phyloP scores from a whole-genome alignment of 352 stramenopile species.

The Phytophthora podocarpi region DNA sequence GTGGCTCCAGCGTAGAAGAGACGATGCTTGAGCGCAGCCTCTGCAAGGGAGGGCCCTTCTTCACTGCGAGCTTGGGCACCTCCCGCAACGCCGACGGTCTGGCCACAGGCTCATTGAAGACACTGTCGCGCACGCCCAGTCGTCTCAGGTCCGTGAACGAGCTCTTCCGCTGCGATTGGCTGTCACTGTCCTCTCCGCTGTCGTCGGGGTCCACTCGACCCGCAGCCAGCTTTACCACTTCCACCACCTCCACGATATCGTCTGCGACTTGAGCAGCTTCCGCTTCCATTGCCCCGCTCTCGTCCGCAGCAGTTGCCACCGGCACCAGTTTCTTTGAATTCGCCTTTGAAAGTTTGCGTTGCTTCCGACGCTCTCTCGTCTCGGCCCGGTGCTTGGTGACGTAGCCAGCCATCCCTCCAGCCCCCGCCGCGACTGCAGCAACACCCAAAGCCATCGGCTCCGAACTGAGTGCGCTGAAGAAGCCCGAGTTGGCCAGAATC shows the following conservation, averaged over 20 bases:
- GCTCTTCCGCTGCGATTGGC: constrained; percentile 8
- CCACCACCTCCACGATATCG: constrained; percentile 17
- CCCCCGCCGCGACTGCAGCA: constrained; percentile 44
- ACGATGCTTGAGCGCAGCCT: constrained; percentile 21
- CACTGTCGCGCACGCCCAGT: constrained; percentile 20
- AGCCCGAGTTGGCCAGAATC: constrained; percentile 52
- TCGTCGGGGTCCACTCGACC: constrained; percentile 18
- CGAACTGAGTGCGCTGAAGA: constrained; percentile 58
- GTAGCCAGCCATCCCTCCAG: constrained; percentile 53
- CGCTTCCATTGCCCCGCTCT: not conserved
- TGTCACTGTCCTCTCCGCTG: constrained; percentile 14
- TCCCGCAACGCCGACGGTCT: not conserved
- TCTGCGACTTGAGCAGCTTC: constrained; percentile 2
- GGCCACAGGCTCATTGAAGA: constrained; percentile 11
- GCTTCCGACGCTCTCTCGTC: constrained; percentile 10
- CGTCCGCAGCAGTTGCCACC: constrained; percentile 13
- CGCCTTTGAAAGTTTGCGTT: constrained; percentile 23
- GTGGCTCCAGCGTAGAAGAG: not conserved
- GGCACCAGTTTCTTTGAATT: constrained; percentile 37
- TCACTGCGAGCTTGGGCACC: constrained; percentile 48
- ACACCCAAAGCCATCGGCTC: constrained; percentile 54
- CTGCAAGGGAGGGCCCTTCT: constrained; percentile 45
- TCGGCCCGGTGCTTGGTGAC: constrained; percentile 40
- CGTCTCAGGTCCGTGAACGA: constrained; percentile 45
- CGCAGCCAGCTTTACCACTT: too few relatives aligned